Base-by-base conservation (phyloP, 192 early-diverging fungal species). In the Umbelopsis sp. region DNA sequence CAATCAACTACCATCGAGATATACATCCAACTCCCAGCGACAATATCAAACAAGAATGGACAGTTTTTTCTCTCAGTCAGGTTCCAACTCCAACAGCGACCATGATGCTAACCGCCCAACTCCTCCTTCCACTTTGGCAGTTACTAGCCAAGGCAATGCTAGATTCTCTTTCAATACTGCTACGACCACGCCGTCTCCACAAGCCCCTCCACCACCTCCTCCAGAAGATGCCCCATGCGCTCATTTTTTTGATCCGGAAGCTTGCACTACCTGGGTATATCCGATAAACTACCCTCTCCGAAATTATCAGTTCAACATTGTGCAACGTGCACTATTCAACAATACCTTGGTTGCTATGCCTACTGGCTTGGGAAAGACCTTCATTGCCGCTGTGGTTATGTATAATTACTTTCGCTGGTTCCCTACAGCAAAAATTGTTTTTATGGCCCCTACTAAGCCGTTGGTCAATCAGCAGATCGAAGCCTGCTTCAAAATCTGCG, bases 301-400 rank as follows among this genome's bases (percentile, higher is more conserved):
- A 29, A 92, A 87, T 38, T 98, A 98, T 80, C 96, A 98, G 72
- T 91, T 89, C 80, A 93, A 92, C 62, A 94, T 96, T 38, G 90
- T 95, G 32, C 83, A 88, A 50, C 84, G 82, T 1, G 89, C 91
- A 3, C 78, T 98, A 32, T 89, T 90, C 53, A 81, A 85, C 65
- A 98, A 98, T 74, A 96, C 94, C 20, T 82, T 98, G 14, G 95
- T 97, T 4, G 88, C 93, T 7, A 81, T 97, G 31, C 90, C 91
- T 0, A 94, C 90, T 0, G 94, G 95, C 52, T 84, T 97, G 65
- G 96, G 96, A 52, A 98, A 98, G 78, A 98, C 96, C 1, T 89
- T 98, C 71, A 94, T 98, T 76, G 96, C 96, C 0, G 94, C 95
- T 6, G 96, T 98, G 0, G 91, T 97, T 0, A 96, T 98, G 93